Conservation (phyloP, 495 filamentous ascomycete species). For the Halenospora varia region DNA sequence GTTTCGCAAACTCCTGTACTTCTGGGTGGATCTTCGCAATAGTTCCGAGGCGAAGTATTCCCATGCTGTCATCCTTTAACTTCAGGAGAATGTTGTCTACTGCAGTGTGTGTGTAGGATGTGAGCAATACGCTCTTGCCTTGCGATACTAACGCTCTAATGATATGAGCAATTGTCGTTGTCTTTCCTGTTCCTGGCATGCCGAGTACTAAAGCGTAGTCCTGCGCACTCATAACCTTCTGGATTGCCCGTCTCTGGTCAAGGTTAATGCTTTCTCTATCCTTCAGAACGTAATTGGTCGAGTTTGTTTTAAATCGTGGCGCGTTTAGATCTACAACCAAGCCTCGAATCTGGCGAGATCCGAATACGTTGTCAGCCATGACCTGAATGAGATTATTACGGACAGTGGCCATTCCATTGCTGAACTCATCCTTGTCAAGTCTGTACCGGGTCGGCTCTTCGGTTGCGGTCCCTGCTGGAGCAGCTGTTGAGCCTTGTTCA, state of each 20-base stretch:
- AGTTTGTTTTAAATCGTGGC: slow-evolving; percentile 65
- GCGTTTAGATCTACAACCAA: slow-evolving; percentile 70
- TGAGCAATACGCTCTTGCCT: slow-evolving; percentile 87
- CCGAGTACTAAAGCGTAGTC: slow-evolving; percentile 95
- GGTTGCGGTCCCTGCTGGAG: slow-evolving; percentile 42
- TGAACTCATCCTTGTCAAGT: slow-evolving; percentile 96
- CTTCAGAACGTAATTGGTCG: slow-evolving; percentile 54
- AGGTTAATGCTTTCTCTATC: slow-evolving; percentile 66
- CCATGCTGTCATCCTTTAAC: slow-evolving; percentile 71
- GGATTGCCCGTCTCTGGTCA: slow-evolving; percentile 80
- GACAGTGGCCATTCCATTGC: slow-evolving; percentile 92
- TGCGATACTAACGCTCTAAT: slow-evolving; percentile 86
- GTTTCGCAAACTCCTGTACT: slow-evolving; percentile 74
- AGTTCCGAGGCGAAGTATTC: slow-evolving; percentile 78
- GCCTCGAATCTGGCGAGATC: slow-evolving; percentile 67
- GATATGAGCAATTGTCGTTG: slow-evolving; percentile 95
- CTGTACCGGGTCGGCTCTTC: slow-evolving; percentile 67
- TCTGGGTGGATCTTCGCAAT: slow-evolving; percentile 81
- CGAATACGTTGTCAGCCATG: slow-evolving; percentile 76
- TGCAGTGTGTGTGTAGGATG: slow-evolving; percentile 94
- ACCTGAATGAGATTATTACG: slow-evolving; percentile 89
- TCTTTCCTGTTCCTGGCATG: slow-evolving; percentile 98
- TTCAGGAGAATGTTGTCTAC: slow-evolving; percentile 98
- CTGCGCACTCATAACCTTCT: slow-evolving; percentile 90
- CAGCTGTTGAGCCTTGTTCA: slow-evolving; percentile 39